Evolutionary conservation across 495 filamentous ascomycete species (phyloP).

Genomic region (Mytilinidion resinicola): DNA sequence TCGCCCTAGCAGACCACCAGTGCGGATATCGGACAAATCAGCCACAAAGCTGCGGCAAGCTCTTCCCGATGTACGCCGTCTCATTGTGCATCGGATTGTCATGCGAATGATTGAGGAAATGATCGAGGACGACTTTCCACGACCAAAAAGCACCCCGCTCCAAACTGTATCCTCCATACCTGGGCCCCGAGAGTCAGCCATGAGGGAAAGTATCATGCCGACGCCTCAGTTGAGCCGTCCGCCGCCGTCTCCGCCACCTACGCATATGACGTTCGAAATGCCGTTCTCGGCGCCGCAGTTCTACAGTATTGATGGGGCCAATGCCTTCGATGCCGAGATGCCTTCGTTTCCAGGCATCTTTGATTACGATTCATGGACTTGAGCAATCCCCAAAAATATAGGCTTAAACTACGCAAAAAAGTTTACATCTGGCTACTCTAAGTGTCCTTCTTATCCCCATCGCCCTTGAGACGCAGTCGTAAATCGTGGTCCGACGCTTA

Average conservation of each 20-base stretch:
- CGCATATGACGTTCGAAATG: background rate
- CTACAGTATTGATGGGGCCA: background rate
- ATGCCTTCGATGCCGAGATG: background rate
- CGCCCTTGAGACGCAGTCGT: too few species aligned
- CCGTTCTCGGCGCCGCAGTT: slow-evolving; percentile 1
- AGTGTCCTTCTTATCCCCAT: too few species aligned
- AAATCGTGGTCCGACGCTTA: too few species aligned
- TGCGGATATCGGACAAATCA: slow-evolving; percentile 3
- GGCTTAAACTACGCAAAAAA: too few species aligned
- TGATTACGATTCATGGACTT: slow-evolving; percentile 8
- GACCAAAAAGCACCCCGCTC: background rate
- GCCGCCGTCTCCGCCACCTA: background rate
- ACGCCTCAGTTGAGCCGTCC: too few species aligned
- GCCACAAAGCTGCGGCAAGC: background rate
- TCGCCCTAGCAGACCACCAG: slow-evolving; percentile 3
- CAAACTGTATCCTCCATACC: background rate
- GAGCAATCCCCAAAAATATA: background rate
- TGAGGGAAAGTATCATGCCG: too few species aligned
- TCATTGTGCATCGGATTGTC: slow-evolving; percentile 6
- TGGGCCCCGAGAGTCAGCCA: too few species aligned
- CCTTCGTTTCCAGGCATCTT: slow-evolving; percentile 5
- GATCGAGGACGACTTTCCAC: slow-evolving; percentile 6
- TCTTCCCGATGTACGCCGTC: slow-evolving; percentile 3
- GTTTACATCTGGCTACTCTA: too few species aligned
- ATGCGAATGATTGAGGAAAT: slow-evolving; percentile 10